These are phyloP conservation scores for Rhynchospora tenuis DNA, from an alignment of 176 grass and related monocot genomes.

Conservation along the genomic window DNA sequence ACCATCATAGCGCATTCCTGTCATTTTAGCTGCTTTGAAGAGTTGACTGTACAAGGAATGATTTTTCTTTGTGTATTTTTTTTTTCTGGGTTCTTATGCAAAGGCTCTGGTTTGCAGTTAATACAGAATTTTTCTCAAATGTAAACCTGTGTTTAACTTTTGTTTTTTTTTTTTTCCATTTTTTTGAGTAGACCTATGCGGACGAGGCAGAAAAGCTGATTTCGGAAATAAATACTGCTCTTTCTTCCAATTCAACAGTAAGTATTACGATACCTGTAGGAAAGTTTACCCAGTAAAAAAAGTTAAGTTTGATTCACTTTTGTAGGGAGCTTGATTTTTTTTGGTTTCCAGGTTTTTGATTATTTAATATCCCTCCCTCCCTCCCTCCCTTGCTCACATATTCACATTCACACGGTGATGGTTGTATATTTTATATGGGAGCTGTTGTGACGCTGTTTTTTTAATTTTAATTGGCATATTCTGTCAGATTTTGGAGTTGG, in stretches of 20 bases:
- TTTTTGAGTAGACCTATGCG: slow-evolving; percentile 36
- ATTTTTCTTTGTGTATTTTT: background rate
- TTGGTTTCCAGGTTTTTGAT: background rate
- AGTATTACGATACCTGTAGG: slow-evolving; percentile 17
- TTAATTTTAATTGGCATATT: slow-evolving; percentile 13
- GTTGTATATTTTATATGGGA: slow-evolving; percentile 19
- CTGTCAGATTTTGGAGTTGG: slow-evolving; percentile 63
- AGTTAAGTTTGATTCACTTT: background rate
- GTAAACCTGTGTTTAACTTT: slow-evolving; percentile 9
- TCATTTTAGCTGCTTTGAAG: background rate
- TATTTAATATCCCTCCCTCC: background rate
- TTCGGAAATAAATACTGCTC: slow-evolving; percentile 50
- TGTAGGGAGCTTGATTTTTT: background rate
- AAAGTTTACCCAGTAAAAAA: background rate
- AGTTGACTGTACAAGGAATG: background rate
- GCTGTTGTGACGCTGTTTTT: slow-evolving; percentile 15
- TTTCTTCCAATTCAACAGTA: slow-evolving; percentile 65
- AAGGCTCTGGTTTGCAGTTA: background rate
- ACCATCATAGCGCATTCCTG: background rate
- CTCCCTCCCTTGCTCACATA: background rate
- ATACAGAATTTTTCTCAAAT: background rate
- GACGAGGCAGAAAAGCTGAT: slow-evolving; percentile 54
- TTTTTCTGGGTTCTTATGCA: background rate
- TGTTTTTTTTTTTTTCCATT: slow-evolving; percentile 28
- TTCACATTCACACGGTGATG: background rate